A percentile compares a stretch with the other conserved stretches of the same genome.
These are phyloP conservation scores for Intubia oerlemansii DNA, from an alignment of 2,329 filamentous ascomycete genomes.

Conservation along the genomic window DNA sequence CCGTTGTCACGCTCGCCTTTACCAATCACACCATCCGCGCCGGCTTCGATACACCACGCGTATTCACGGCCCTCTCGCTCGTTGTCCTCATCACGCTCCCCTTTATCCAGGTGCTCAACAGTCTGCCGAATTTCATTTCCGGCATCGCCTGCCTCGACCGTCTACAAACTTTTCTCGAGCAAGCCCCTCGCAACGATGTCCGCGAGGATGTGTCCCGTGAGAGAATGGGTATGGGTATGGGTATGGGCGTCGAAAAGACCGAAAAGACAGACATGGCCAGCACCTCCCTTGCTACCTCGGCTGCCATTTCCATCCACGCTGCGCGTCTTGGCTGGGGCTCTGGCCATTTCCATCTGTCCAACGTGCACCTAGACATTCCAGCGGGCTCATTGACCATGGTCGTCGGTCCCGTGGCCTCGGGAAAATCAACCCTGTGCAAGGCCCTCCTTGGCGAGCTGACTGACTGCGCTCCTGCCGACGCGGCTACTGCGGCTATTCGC, in stretches of 20 bases:
- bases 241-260: no score
- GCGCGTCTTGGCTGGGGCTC: slow-evolving; percentile 17
- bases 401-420: slow-evolving; percentile 21
- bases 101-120: slow-evolving; percentile 13
- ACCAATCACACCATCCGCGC: slow-evolving; percentile 6
- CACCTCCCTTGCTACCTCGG: no score
- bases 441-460: slow-evolving; percentile 17
- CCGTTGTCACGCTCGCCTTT: slow-evolving; percentile 14
- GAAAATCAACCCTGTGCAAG: slow-evolving; percentile 22
- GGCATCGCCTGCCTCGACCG: slow-evolving; percentile 15
- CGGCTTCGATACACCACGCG: slow-evolving; percentile 10
- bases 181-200: slow-evolving; percentile 11
- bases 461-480: no score
- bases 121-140: slow-evolving; percentile 13
- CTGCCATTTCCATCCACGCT: background rate
- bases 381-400: slow-evolving; percentile 16
- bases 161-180: slow-evolving; percentile 18
- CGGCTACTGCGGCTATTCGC: no score
- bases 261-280: no score
- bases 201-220: no score
- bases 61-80: slow-evolving; percentile 15
- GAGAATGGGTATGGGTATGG: no score
- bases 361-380: slow-evolving; percentile 15
- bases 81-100: slow-evolving; percentile 15
- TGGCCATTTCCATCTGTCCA: slow-evolving; percentile 10